Percentiles rank a stretch among this genome's conserved stretches.
These are phyloP conservation scores for Thelonectria discophora DNA, from an alignment of 2,329 filamentous ascomycete genomes.

Conservation along the genomic window DNA sequence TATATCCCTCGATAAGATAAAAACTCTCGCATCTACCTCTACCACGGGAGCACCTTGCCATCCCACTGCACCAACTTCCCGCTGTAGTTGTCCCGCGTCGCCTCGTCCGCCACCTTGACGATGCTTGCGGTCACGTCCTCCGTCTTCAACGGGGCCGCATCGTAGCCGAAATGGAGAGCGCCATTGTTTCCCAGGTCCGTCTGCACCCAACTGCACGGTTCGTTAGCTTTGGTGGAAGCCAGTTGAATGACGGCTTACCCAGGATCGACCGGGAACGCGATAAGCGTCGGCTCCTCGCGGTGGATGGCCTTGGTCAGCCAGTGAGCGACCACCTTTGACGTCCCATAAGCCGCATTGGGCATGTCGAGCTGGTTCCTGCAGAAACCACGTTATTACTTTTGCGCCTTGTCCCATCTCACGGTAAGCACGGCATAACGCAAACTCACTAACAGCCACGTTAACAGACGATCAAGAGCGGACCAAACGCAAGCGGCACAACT, in stretches of 20 bases:
- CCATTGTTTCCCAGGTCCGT: conserved; percentile 3
- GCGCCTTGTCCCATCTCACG: not conserved
- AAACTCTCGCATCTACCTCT: not conserved
- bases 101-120: not conserved
- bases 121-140: not conserved
- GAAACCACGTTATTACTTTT: not conserved
- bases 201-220: not conserved
- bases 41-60: conserved; percentile 1
- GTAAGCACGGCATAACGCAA: not conserved
- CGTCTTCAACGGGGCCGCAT: conserved; percentile 1
- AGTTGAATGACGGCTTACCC: not conserved
- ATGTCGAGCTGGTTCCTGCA: conserved; percentile 4
- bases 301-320: conserved; percentile 4
- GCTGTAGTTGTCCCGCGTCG: conserved; percentile 2
- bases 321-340: conserved; percentile 4
- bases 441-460: not conserved
- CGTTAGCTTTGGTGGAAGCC: not conserved
- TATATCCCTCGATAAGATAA: not conserved
- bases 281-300: not conserved
- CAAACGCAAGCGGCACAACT: not conserved
- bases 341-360: conserved; percentile 1
- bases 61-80: conserved; percentile 4
- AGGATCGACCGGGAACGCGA: conserved; percentile 6
- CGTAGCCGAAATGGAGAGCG: conserved; percentile 1
- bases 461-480: not conserved